Base-by-base conservation (phyloP, 495 filamentous ascomycete species). In the Xylaria palmicola region DNA sequence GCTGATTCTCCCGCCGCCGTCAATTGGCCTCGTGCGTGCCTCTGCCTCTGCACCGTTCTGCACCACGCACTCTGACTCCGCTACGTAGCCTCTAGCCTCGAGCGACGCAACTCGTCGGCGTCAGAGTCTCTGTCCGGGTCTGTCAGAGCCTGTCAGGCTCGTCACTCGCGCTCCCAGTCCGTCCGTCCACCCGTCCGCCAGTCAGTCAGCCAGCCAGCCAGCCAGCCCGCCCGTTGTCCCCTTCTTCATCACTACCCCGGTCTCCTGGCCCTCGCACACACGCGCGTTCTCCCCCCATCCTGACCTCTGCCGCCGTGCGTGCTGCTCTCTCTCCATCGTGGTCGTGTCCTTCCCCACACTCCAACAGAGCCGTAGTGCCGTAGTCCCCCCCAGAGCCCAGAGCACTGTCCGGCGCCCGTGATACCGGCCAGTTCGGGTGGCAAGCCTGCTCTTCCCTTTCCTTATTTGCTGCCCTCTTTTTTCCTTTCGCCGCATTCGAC, bases 401-500 rank as follows among this genome's bases (percentile, higher is more conserved):
- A 37, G 39, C 43, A 12, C 53, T 57, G 43, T 40, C 36, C 60
- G 43, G 57, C 62, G 56, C 66, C 62, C 64, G 66, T 61, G 62
- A 69, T 67, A 69, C 51, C 67, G 67, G 67, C 62, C 62, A 40
- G 60, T 60, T 72, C 69, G 69, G 69, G 56, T 63, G 58, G 62
- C 67, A 69, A 71, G 60, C 64, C 57, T 30, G 41, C 64, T 55
- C 58, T 65, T 65, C 58, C 56, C 49, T 52, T 50, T 60, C 69
- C 69, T 67, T 59, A 72, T 72, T 72, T 72, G 69, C 69, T 72
- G 66, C 64, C 62, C 62, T 71, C 69, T 60, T 67, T 71, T 71
- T 65, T 64, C 64, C 61, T 55, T 60, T 69, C 68, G 60, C 68
- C 62, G 66, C 68, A 68, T 55, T 67, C 54, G 39, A 67, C 56